phyloP scores from a whole-genome alignment of 495 filamentous ascomycete genomes.

The Jackrogersella multiformis region DNA sequence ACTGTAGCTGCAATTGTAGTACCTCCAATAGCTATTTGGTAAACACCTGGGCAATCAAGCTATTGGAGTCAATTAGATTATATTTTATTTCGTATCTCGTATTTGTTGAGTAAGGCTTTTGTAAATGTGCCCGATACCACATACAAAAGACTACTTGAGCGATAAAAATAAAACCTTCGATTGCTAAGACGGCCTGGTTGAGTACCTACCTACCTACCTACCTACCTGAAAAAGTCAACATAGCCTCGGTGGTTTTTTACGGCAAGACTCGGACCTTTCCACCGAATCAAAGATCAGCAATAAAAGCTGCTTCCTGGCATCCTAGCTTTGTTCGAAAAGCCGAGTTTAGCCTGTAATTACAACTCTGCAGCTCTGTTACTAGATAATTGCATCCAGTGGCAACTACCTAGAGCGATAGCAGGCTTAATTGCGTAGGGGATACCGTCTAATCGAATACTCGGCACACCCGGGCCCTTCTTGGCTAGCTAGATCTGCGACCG shows the following conservation, averaged over 20 bases:
- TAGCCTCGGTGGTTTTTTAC: conserved; percentile 39
- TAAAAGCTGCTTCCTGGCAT: conserved; percentile 20
- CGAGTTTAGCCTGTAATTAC: conserved; percentile 43
- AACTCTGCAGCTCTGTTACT: no score
- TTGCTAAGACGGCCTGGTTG: conserved; percentile 8
- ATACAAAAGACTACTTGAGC: conserved; percentile 27
- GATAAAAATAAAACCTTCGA: conserved; percentile 25
- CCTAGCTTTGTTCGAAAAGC: conserved; percentile 19
- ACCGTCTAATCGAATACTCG: conserved; percentile 40
- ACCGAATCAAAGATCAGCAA: conserved; percentile 31
- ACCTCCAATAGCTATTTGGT: background rate
- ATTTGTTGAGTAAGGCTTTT: conserved; percentile 1
- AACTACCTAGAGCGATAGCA: background rate
- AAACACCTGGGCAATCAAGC: background rate
- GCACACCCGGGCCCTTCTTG: conserved; percentile 36
- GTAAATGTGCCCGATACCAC: conserved; percentile 5
- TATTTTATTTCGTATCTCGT: no score
- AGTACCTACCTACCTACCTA: no score
- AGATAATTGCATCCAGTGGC: conserved; percentile 12
- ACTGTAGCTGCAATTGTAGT: background rate
- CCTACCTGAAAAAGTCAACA: conserved; percentile 1
- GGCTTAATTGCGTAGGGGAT: background rate
- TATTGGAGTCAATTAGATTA: background rate
- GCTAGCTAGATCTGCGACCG: conserved; percentile 38
- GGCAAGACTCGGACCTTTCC: conserved; percentile 38